Evolutionary conservation across 768 basidiomycete species (phyloP), one percentile per base, ranked within the genome.

Genomic region (Hydnomerulius pinastri): DNA sequence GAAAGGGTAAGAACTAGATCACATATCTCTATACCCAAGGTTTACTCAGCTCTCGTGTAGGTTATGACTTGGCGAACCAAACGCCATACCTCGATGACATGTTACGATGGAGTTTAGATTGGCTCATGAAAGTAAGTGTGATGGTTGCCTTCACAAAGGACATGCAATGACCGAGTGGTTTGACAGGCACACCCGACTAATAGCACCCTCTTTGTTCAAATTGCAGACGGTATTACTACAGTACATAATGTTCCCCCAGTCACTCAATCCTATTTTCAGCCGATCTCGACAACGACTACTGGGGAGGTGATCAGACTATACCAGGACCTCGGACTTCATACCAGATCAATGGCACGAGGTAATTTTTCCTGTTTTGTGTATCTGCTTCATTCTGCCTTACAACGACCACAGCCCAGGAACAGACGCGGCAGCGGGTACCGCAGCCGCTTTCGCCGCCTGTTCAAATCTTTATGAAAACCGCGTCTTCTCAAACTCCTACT

Each of bases 1-100:
- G 93, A 43, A 74, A 80, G 74, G 93, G 87, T 86, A 43, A 46
- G 62, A 43, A 13, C 18, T 33, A 24, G 21, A 11, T 18, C 17
- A 17, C 51, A 18, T 46, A 23, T 11, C 29, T 29, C 35, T 11
- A 9, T 43, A 40, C 13, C 29, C 18, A 43, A 33, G 44, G 27
- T 48, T 47, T 47, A 46, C 20, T 48, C 30, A 29, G 6, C 4
- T 32, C 6, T 46, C 38, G 25, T 17, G 45, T 43, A 87, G 89
- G 88, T 13, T 97, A 94, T 62, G 90, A 93, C 56, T 58, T 82
- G 43, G 83, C 91, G 45, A 89, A 90, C 46, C 93, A 96, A 70
- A 92, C 92, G 1, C 80, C 83, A 2, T 97, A 96, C 66, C 81
- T 97, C n/a, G 95, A 97, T 60, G 81, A 82, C 53, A 93, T 90